Evolutionary conservation across 1,284 basidiomycete genomes (phyloP), one percentile per base, ranked within the genome.

Genomic region (Apiotrichum akiyoshidainum): DNA sequence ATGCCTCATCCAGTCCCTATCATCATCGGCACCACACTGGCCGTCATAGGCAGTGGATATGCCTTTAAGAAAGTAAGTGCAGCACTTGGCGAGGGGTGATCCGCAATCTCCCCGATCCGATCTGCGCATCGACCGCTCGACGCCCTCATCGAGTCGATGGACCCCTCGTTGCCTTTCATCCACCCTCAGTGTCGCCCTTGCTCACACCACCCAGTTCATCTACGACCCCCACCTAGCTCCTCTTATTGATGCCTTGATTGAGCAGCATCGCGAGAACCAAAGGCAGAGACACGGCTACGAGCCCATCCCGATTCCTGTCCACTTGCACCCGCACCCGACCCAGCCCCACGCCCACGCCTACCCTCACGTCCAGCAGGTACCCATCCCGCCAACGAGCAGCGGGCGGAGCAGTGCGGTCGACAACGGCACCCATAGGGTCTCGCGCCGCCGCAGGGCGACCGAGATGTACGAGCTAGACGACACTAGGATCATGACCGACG

Each of bases 191-290:
- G 11, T 7, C 12, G 6, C n/a, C 42, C 1, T 7, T 26, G n/a
- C 46, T 48, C 9, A 48, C 51, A 22, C 37, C 44, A 21, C 16
- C 12, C 49, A 76, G 74, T 73, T 71, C 49, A 60, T 76, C 31
- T 76, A 76, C 58, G 74, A 76, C 58, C 72, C 73, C 0, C 74
- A 76, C 49, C 65, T 76, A 13, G 71, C 72, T 1, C 71, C 68
- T 6, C 52, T 65, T 42, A 59, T 76, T 46, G 74, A 76, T 49
- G 71, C 71, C 3, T 57, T 73, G 46, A 56, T 73, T 21, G 66
- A 68, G 8, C 54, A 59, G 34, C 61, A 63, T 34, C 53, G 58
- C 46, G 33, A 19, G 34, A 50, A n/a, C 22, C 51, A 48, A 11
- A 26, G 33, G 26, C 40, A 52, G 22, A 31, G 51, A 2, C 13